These are phyloP conservation scores for Solanum tarapatanum DNA, from an alignment of 257 asterid species.

Conservation along the genomic window DNA sequence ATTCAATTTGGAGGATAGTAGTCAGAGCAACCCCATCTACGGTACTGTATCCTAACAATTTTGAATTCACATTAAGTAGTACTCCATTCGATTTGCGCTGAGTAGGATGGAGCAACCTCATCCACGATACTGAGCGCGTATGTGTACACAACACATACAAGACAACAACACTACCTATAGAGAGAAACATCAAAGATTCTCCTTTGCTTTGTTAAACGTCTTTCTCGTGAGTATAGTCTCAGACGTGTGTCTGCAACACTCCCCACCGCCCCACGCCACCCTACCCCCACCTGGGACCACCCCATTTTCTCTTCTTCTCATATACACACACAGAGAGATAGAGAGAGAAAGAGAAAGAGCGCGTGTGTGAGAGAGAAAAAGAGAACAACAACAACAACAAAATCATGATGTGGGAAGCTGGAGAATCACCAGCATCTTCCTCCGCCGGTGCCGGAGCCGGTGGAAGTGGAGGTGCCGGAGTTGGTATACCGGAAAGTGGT, in stretches of 20 bases:
- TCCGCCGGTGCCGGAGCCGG: conserved; percentile 29
- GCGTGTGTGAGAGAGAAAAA: neutral
- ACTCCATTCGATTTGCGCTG: fast-evolving
- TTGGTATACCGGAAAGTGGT: neutral
- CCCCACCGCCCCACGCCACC: neutral
- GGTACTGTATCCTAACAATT: fast-evolving
- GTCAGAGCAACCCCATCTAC: too few species aligned
- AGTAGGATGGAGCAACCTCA: neutral
- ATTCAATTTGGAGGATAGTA: too few species aligned
- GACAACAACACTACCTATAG: neutral
- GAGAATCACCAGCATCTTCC: conserved; percentile 57
- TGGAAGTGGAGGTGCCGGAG: neutral
- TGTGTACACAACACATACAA: neutral
- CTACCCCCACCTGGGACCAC: neutral
- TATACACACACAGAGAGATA: neutral
- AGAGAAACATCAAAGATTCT: neutral
- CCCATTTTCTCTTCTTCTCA: neutral
- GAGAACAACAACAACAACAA: neutral
- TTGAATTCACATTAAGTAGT: too few species aligned
- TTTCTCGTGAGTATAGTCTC: neutral
- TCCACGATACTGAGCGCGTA: fast-evolving
- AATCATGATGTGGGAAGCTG: conserved; percentile 82
- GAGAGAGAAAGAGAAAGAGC: neutral
- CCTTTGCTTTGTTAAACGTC: neutral
- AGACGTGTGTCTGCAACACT: neutral